Evolutionary conservation across 2,329 filamentous ascomycete species (phyloP), one percentile per base, ranked within the genome.

Genomic region (Xylariaceae sp.): DNA sequence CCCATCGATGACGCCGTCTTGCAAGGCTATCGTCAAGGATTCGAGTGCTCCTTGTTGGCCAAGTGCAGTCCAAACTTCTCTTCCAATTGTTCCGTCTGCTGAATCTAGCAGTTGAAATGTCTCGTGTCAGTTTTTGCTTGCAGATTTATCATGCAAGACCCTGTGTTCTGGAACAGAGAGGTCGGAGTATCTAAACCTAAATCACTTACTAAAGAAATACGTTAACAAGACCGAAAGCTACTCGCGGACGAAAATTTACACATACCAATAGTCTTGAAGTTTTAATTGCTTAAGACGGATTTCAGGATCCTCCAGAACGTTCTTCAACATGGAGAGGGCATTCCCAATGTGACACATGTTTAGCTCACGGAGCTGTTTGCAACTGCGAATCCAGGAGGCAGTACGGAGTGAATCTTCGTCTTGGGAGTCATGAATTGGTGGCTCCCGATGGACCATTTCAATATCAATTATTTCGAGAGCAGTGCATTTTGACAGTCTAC

Each of bases 301-400:
- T 11, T 55, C 49, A 16, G 66, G 61, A 9, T 52, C 45, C 31
- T 40, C 50, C 10, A 69, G 43, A 17, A 65, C 58, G n/a, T 60
- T 57, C 31, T 57, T 56, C 5, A 63, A 40, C 17, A 69, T 58
- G 10, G 46, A 69, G 69, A 62, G 70, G 65, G 16, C 72, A 72
- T 54, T 81, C 74, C 13, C 72, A 67, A 60, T 80, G 74, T 48
- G 76, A 73, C 52, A 69, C 66, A 42, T 82, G 65, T 13, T 73
- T 7, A 69, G 47, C 12, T 60, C 48, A 17, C 51, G 58, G 34
- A 68, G 57, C 5, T 51, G 58, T 41, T 57, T 63, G 51, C 66
- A 68, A 40, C 46, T 63, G 47, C 58, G 54, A 16, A 69, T 62
- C 66, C 66, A 76, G 5, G 56, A 41, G 1, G 62, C 60, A 11